These are phyloP conservation scores for Colletotrichum lindemuthianum DNA, from an alignment of 2,329 filamentous ascomycete genomes.

Conservation along the genomic window DNA sequence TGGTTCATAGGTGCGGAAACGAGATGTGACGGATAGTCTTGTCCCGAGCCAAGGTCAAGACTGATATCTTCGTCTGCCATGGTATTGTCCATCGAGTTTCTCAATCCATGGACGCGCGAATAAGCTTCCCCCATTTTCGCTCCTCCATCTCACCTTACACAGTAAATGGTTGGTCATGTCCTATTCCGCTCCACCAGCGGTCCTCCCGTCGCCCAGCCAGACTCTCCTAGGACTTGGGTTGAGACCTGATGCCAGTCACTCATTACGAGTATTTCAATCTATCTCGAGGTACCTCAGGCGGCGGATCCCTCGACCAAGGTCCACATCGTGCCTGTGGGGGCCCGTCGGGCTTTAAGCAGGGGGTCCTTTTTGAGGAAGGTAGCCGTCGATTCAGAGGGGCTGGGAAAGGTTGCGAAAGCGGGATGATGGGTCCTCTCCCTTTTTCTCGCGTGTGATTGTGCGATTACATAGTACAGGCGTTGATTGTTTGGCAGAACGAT, in stretches of 20 bases:
- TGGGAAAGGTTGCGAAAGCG: not conserved
- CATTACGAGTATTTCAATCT: no score
- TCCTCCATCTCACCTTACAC: conserved; percentile 17
- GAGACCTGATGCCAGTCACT: no score
- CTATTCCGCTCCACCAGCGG: conserved; percentile 1
- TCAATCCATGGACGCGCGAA: no score
- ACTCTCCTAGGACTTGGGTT: not conserved
- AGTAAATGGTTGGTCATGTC: conserved; percentile 32
- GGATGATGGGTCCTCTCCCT: not conserved
- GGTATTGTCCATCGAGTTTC: no score
- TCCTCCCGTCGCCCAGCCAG: conserved; percentile 35
- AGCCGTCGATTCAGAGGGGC: conserved; percentile 11
- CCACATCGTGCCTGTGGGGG: conserved; percentile 13
- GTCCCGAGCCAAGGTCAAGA: no score
- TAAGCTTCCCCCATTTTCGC: conserved; percentile 10
- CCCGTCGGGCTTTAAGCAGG: conserved; percentile 9
- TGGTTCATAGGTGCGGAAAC: no score
- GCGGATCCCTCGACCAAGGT: no score
- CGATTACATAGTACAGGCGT: conserved; percentile 6
- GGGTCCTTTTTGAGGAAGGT: conserved; percentile 10
- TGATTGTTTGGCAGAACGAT: not conserved
- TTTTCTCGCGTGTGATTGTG: not conserved
- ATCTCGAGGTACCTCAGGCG: no score
- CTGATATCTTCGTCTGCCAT: no score
- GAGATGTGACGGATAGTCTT: no score